Evolutionary conservation across 2,329 filamentous ascomycete genomes (phyloP).

Genomic region (Neonectria punicea): DNA sequence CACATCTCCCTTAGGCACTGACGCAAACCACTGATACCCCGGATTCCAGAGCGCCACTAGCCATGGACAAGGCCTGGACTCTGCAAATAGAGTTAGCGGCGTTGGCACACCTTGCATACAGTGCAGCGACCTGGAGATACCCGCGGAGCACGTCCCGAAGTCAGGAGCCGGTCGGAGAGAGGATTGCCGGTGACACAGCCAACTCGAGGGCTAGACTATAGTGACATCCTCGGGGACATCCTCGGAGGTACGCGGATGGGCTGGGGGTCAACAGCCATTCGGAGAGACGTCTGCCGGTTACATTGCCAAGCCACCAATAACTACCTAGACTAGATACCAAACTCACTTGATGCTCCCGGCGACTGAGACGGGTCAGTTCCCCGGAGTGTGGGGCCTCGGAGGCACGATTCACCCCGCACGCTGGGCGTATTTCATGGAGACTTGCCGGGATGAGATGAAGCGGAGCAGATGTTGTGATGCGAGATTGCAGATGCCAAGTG

Average conservation of each 20-base stretch:
- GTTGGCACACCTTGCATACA: background rate
- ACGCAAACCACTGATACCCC: background rate
- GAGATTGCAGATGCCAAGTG: no score
- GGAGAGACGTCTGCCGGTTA: background rate
- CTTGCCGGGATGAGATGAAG: no score
- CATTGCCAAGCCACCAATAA: background rate
- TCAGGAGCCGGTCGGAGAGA: background rate
- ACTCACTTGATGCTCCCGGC: background rate
- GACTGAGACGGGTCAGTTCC: background rate
- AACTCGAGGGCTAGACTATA: background rate
- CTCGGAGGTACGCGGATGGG: background rate
- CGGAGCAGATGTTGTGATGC: background rate
- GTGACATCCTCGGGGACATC: background rate
- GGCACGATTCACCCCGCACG: background rate
- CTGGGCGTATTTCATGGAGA: background rate
- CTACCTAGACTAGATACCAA: no score
- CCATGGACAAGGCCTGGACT: background rate
- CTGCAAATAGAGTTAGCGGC: background rate
- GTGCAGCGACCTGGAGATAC: background rate
- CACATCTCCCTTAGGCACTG: background rate
- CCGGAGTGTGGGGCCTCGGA: conserved; percentile 8
- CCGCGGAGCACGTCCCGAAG: background rate
- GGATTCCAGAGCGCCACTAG: conserved; percentile 4
- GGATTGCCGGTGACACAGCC: background rate
- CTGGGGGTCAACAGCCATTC: background rate